phyloP scores from a whole-genome alignment of 2,329 filamentous ascomycete species.

The Fusarium staphyleae region DNA sequence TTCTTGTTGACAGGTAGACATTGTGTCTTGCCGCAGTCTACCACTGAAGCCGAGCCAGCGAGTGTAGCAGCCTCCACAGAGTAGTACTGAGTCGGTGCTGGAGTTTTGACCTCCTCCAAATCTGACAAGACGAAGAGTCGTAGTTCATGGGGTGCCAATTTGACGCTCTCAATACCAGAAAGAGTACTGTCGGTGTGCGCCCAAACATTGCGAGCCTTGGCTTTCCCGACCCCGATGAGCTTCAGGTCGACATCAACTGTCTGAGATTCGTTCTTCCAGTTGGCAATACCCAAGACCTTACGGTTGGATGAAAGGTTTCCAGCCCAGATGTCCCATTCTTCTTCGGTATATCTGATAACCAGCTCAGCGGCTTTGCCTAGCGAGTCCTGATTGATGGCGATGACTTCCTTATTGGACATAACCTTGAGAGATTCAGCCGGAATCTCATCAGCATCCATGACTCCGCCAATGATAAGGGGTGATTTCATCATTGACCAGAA shows the following conservation, averaged over 20 bases:
- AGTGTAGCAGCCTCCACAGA: conserved; percentile 47
- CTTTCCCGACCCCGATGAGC: conserved; percentile 49
- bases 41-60: conserved; percentile 45
- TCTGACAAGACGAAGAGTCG: conserved; percentile 49
- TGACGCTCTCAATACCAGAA: conserved; percentile 43
- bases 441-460: conserved; percentile 49
- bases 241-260: conserved; percentile 52
- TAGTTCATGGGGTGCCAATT: conserved; percentile 50
- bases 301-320: conserved; percentile 54
- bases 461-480: conserved; percentile 56
- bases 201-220: conserved; percentile 52
- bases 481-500: conserved; percentile 62
- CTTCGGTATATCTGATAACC: conserved; percentile 54
- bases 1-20: conserved; percentile 55
- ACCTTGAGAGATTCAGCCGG: conserved; percentile 51
- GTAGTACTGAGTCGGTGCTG: conserved; percentile 49
- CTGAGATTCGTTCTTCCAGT: conserved; percentile 56
- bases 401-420: conserved; percentile 59
- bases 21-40: conserved; percentile 47
- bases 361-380: conserved; percentile 60
- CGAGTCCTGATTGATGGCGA: conserved; percentile 65
- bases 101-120: conserved; percentile 36
- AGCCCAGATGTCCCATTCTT: conserved; percentile 60
- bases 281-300: conserved; percentile 55
- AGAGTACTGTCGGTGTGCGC: conserved; percentile 45